Percentiles rank a stretch among this genome's conserved stretches.
Evolutionary conservation across 2,329 filamentous ascomycete genomes (phyloP).

Genomic region (Zymoseptoria ardabiliae): DNA sequence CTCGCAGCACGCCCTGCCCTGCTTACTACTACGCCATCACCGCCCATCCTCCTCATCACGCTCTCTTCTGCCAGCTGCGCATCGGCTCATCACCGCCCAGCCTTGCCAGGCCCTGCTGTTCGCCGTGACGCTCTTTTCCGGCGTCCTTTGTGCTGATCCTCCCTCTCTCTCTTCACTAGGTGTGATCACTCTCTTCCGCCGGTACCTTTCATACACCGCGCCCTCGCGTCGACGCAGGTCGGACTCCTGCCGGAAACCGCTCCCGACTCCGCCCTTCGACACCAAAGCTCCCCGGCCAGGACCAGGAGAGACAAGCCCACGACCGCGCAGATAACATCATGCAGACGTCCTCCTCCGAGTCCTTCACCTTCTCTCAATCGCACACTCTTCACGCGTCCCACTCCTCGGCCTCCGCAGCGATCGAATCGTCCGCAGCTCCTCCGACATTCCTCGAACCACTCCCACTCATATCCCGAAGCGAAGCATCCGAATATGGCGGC

Average conservation of each 20-base stretch:
- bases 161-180: background rate
- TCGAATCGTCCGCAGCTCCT: background rate
- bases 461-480: background rate
- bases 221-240: background rate
- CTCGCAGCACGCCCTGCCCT: background rate
- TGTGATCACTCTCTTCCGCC: background rate
- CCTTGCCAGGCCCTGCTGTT: background rate
- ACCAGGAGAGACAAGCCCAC: background rate
- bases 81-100: background rate
- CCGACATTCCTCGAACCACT: background rate
- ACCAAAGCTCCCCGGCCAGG: background rate
- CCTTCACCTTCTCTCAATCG: slow-evolving; percentile 5
- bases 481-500: background rate
- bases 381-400: slow-evolving; percentile 21
- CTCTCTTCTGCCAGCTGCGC: background rate
- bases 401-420: slow-evolving; percentile 1
- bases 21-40: slow-evolving; percentile 1
- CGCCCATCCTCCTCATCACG: slow-evolving; percentile 1
- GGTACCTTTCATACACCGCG: background rate
- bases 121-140: background rate
- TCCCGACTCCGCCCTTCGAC: background rate
- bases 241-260: background rate
- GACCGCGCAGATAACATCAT: background rate
- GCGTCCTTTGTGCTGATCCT: background rate
- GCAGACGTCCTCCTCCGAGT: background rate